Percentiles rank a stretch among this genome's conserved stretches.
Conservation (phyloP, 192 early-diverging fungal species). For the Backusella tuberculispora region DNA sequence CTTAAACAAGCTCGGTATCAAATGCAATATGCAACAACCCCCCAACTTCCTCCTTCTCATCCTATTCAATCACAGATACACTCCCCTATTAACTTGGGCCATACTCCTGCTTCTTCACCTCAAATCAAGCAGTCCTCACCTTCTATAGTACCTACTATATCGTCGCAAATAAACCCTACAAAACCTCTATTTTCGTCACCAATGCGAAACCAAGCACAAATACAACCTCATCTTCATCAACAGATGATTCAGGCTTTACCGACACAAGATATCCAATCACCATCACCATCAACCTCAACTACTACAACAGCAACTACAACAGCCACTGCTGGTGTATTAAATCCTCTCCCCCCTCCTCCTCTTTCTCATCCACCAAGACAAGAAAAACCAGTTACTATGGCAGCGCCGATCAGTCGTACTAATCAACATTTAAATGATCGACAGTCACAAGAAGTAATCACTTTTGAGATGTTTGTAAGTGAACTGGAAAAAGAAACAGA, state of each 20-base stretch:
- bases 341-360: background rate
- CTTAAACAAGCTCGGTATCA: constrained; percentile 22
- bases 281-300: background rate
- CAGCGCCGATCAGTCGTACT: background rate
- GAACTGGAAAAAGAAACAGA: constrained; percentile 27
- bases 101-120: constrained; percentile 21
- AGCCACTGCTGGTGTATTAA: background rate
- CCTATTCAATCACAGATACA: constrained; percentile 21
- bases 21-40: constrained; percentile 21
- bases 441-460: constrained; percentile 17
- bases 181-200: background rate
- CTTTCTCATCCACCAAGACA: background rate
- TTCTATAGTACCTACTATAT: constrained; percentile 10
- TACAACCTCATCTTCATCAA: constrained; percentile 11
- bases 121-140: constrained; percentile 24
- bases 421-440: constrained; percentile 17
- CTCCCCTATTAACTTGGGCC: constrained; percentile 23
- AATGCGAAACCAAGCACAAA: constrained; percentile 19
- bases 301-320: background rate
- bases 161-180: background rate
- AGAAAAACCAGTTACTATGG: background rate
- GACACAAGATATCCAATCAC: constrained; percentile 22
- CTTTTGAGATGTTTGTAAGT: constrained; percentile 29
- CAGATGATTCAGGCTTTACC: constrained; percentile 2
- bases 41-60: constrained; percentile 16